These are phyloP conservation scores for Fistulinella prunicolor DNA, from an alignment of 768 basidiomycete species.

Conservation along the genomic window DNA sequence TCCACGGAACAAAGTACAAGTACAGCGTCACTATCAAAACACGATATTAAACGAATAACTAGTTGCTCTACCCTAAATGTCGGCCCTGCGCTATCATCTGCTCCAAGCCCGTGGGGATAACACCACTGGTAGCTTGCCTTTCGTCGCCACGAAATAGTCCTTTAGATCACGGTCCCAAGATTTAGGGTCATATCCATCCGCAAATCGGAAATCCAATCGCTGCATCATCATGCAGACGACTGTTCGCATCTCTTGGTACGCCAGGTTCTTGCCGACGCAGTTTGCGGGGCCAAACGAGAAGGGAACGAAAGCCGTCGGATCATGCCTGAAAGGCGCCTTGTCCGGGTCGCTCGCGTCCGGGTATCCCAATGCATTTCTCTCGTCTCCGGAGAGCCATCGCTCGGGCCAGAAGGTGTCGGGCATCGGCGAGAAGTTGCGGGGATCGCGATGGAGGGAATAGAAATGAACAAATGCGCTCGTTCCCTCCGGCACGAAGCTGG, in stretches of 20 bases:
- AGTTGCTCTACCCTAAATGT: conserved; percentile 24
- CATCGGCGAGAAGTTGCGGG: conserved; percentile 44
- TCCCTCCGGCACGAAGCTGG: conserved; percentile 44
- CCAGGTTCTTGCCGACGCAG: conserved; percentile 45
- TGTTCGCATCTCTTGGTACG: conserved; percentile 42
- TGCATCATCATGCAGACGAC: conserved; percentile 39
- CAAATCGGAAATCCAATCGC: conserved; percentile 39
- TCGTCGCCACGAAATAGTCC: conserved; percentile 39
- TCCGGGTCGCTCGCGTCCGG: conserved; percentile 22
- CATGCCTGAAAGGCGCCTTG: conserved; percentile 31
- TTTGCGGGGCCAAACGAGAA: conserved; percentile 45
- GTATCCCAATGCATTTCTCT: conserved; percentile 24
- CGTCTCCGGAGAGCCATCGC: conserved; percentile 38
- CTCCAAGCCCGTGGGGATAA: conserved; percentile 32
- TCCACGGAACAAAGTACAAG: conserved; percentile 12
- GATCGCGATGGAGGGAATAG: conserved; percentile 45
- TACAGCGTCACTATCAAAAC: conserved; percentile 16
- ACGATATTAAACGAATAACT: conserved; percentile 19
- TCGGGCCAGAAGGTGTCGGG: conserved; percentile 46
- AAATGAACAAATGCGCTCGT: conserved; percentile 42
- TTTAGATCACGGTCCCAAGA: conserved; percentile 35
- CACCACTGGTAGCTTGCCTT: conserved; percentile 34
- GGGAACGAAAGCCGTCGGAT: conserved; percentile 41
- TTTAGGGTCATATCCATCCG: conserved; percentile 34
- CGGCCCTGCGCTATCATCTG: conserved; percentile 15